phyloP scores from a whole-genome alignment of 2,329 filamentous ascomycete genomes.

The Ophiostoma populinum region DNA sequence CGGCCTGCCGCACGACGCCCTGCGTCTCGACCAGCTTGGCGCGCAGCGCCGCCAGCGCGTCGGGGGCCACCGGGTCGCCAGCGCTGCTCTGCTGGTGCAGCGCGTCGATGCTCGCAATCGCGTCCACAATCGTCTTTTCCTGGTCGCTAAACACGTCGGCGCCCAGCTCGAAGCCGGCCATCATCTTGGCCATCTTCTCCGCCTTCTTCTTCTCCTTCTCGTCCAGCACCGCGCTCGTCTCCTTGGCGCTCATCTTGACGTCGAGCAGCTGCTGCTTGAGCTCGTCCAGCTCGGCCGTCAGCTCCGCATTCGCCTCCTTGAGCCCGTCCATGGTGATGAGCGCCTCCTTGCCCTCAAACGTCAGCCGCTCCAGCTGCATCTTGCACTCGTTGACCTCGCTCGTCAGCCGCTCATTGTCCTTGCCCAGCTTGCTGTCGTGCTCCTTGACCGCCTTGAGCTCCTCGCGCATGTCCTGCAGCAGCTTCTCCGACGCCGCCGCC shows the following conservation, averaged over 20 bases:
- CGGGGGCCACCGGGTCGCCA: conserved; percentile 65
- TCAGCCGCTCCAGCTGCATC: conserved; percentile 91
- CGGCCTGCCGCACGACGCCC: conserved; percentile 80
- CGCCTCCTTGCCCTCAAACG: conserved; percentile 91
- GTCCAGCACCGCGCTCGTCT: conserved; percentile 73
- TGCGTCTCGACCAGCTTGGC: conserved; percentile 75
- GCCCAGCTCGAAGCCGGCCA: conserved; percentile 93
- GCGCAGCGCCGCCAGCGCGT: conserved; percentile 63
- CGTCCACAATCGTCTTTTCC: conserved; percentile 65
- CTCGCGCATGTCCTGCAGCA: conserved; percentile 65
- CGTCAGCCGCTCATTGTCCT: conserved; percentile 77
- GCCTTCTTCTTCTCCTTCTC: conserved; percentile 99
- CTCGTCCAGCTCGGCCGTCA: conserved; percentile 82
- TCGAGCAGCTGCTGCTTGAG: conserved; percentile 92
- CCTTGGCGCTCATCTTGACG: conserved; percentile 91
- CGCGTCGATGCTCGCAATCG: conserved; percentile 67
- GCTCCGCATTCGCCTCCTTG: conserved; percentile 87
- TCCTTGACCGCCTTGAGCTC: conserved; percentile 77
- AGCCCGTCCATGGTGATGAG: conserved; percentile 95
- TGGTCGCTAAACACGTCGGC: conserved; percentile 88
- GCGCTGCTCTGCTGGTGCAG: conserved; percentile 59
- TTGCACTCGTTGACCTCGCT: conserved; percentile 81
- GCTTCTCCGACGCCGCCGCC: conserved; percentile 63
- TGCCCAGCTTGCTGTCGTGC: conserved; percentile 63
- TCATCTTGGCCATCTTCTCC: conserved; percentile 99